Evolutionary conservation across 495 filamentous ascomycete species (phyloP).

Genomic region (Hypoxylon fragiforme): DNA sequence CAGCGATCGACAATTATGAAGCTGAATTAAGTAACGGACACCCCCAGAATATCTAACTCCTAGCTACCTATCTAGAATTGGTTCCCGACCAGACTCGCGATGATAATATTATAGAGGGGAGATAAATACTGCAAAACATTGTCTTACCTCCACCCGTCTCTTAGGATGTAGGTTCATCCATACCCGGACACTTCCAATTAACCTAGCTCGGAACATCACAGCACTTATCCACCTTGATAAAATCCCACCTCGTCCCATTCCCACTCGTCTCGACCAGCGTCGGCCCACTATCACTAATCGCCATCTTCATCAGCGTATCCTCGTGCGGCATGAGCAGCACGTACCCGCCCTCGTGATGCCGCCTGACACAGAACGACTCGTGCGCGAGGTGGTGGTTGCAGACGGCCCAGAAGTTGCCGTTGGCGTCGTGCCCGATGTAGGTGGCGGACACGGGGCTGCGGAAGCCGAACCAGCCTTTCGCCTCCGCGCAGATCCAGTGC

Average conservation of each 20-base stretch:
- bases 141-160: too few species aligned
- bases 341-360: neutral
- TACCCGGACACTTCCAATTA: too few species aligned
- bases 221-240: neutral
- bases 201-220: too few species aligned
- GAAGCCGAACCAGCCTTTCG: constrained; percentile 47
- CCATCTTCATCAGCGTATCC: neutral
- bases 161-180: too few species aligned
- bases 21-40: too few species aligned
- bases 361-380: neutral
- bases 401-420: neutral
- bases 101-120: too few species aligned
- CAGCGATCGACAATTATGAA: too few species aligned
- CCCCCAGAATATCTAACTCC: too few species aligned
- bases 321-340: neutral
- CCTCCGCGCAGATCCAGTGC: constrained; percentile 47
- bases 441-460: neutral
- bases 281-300: neutral
- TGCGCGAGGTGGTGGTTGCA: neutral
- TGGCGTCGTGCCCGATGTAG: neutral
- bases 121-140: too few species aligned
- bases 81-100: too few species aligned
- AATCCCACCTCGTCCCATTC: neutral
- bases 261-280: neutral
- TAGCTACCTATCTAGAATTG: too few species aligned